These are phyloP conservation scores for Mycosphaerella sp. DNA, from an alignment of 2,329 filamentous ascomycete genomes.

Conservation along the genomic window DNA sequence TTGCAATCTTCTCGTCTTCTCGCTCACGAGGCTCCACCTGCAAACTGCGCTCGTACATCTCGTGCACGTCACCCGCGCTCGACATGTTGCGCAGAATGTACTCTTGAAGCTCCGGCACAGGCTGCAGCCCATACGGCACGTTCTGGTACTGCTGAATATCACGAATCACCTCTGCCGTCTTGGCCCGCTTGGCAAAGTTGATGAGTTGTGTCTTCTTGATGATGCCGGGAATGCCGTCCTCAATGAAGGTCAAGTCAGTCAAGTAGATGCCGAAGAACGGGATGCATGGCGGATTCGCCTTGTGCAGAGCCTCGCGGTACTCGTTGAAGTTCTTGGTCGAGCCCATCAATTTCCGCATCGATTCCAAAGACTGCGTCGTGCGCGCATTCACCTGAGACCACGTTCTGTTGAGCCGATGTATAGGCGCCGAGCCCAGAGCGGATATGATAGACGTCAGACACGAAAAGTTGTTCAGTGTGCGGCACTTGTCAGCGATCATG, in stretches of 20 bases:
- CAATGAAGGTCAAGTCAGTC: conserved; percentile 96
- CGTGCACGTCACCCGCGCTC: conserved; percentile 88
- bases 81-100: conserved; percentile 97
- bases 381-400: conserved; percentile 90
- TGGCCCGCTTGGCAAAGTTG: conserved; percentile 97
- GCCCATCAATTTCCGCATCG: conserved; percentile 90
- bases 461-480: conserved; percentile 89
- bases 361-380: conserved; percentile 72
- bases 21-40: conserved; percentile 88
- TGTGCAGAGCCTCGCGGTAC: conserved; percentile 87
- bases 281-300: conserved; percentile 92
- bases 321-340: conserved; percentile 98
- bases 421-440: conserved; percentile 86
- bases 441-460: conserved; percentile 97
- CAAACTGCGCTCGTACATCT: conserved; percentile 98
- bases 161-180: conserved; percentile 96
- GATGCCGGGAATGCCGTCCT: conserved; percentile 93
- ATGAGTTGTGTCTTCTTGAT: conserved; percentile 96
- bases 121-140: conserved; percentile 85
- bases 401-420: conserved; percentile 85
- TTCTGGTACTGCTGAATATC: conserved; percentile 99
- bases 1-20: conserved; percentile 99
- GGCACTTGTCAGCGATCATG: conserved; percentile 94
- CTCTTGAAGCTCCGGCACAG: conserved; percentile 87
- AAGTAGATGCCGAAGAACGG: conserved; percentile 99